These are phyloP conservation scores for Venturiaceae sp. DNA, from an alignment of 2,329 filamentous ascomycete species.

Conservation along the genomic window DNA sequence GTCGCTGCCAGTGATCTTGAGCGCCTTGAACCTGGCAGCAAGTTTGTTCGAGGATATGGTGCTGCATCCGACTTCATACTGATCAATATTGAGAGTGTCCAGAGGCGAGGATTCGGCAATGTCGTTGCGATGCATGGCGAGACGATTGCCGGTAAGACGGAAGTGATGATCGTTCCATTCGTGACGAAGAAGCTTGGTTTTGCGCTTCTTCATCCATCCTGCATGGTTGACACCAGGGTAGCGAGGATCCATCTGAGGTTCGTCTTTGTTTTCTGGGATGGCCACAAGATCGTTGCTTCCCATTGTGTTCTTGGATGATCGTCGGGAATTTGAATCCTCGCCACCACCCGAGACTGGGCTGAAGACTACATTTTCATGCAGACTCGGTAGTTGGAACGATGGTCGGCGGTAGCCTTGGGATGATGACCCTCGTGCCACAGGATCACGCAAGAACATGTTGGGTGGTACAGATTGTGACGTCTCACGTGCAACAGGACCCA, in stretches of 20 bases:
- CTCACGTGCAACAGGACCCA: constrained; percentile 67
- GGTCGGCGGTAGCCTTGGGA: constrained; percentile 45
- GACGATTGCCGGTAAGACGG: constrained; percentile 55
- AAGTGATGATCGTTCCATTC: constrained; percentile 94
- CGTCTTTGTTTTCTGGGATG: constrained; percentile 25
- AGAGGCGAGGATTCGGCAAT: constrained; percentile 52
- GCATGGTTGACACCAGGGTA: constrained; percentile 55
- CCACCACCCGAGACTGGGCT: neutral
- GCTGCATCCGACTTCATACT: constrained; percentile 81
- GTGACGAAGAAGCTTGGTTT: constrained; percentile 77
- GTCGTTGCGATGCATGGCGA: constrained; percentile 57
- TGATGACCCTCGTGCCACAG: constrained; percentile 30
- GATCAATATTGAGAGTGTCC: constrained; percentile 77
- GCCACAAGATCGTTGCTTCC: constrained; percentile 12
- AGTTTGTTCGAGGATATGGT: constrained; percentile 72
- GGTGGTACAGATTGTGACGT: constrained; percentile 86
- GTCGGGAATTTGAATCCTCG: neutral
- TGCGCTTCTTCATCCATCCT: constrained; percentile 91
- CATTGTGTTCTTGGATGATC: constrained; percentile 7
- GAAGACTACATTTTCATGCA: constrained; percentile 49
- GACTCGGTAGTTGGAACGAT: constrained; percentile 59
- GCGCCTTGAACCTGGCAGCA: constrained; percentile 74
- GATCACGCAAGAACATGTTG: constrained; percentile 69
- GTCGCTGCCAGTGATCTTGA: constrained; percentile 48
- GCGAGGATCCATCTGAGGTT: constrained; percentile 11